Conservation (phyloP, 1,139 yeast genomes). For the Scheffersomyces illinoinensis region DNA sequence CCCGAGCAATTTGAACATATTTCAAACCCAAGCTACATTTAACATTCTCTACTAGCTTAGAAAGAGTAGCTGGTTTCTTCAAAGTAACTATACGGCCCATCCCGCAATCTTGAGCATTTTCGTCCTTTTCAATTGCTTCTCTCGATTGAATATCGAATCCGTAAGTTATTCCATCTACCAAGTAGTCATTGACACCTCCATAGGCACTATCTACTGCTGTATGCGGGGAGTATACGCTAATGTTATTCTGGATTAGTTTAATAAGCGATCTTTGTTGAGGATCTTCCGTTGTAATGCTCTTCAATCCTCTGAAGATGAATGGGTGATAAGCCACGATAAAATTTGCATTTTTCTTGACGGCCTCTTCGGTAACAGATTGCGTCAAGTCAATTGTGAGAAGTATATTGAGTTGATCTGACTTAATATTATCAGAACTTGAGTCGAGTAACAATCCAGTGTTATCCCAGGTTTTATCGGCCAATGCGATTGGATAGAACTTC, state of each 20-base stretch:
- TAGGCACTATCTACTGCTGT: slow-evolving; percentile 92
- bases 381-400: slow-evolving; percentile 86
- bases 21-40: slow-evolving; percentile 55
- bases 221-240: slow-evolving; percentile 92
- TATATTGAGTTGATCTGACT: slow-evolving; percentile 38
- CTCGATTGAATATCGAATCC: slow-evolving; percentile 21
- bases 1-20: slow-evolving; percentile 64
- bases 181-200: slow-evolving; percentile 93
- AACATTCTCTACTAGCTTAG: slow-evolving; percentile 49
- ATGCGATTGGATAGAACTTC: slow-evolving; percentile 64
- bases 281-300: slow-evolving; percentile 64
- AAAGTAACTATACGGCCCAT: slow-evolving; percentile 77
- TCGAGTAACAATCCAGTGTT: slow-evolving; percentile 89
- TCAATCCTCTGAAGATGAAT: slow-evolving; percentile 86
- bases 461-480: slow-evolving; percentile 92
- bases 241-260: slow-evolving; percentile 68
- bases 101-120: slow-evolving; percentile 55
- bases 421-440: slow-evolving; percentile 33
- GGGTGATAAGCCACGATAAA: slow-evolving; percentile 91
- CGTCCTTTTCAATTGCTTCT: slow-evolving; percentile 30
- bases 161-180: slow-evolving; percentile 60
- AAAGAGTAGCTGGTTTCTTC: slow-evolving; percentile 41
- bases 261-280: slow-evolving; percentile 83
- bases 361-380: slow-evolving; percentile 81
- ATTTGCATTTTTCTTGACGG: slow-evolving; percentile 51